Evolutionary conservation across 345 rosid genomes (phyloP).

Genomic region (Populus alba): DNA sequence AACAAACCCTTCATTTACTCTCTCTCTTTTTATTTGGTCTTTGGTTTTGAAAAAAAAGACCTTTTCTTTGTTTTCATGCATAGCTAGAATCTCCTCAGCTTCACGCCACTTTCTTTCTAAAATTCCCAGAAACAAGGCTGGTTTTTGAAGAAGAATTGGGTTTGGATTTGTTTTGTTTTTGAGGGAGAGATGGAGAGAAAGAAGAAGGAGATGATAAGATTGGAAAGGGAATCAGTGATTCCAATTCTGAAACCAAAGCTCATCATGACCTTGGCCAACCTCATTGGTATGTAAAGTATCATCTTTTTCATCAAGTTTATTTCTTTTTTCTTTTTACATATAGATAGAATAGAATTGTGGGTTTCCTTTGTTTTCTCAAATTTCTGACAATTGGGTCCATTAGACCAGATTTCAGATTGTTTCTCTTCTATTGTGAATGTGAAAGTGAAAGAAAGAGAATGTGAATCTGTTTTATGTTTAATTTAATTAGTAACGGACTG

Average conservation of each 20-base stretch:
- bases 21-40: background rate
- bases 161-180: background rate
- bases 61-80: background rate
- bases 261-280: slow-evolving; percentile 89
- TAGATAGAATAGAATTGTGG: background rate
- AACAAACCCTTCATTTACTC: background rate
- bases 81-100: slow-evolving; percentile 18
- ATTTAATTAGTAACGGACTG: background rate
- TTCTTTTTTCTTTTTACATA: background rate
- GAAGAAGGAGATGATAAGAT: slow-evolving; percentile 66
- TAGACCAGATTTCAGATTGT: background rate
- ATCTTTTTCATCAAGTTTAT: background rate
- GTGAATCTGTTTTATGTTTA: background rate
- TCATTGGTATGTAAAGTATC: slow-evolving; percentile 51
- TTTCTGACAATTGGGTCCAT: background rate
- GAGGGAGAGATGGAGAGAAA: slow-evolving; percentile 16
- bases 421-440: background rate
- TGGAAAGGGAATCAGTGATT: slow-evolving; percentile 89
- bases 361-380: background rate
- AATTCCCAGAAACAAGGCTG: background rate
- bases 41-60: background rate
- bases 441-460: background rate
- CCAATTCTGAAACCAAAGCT: slow-evolving; percentile 90
- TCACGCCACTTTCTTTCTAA: background rate
- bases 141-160: background rate